Evolutionary conservation across 148 eudicot species (phyloP), one percentile per base, ranked within the genome.

Genomic region (Talinum fruticosum): DNA sequence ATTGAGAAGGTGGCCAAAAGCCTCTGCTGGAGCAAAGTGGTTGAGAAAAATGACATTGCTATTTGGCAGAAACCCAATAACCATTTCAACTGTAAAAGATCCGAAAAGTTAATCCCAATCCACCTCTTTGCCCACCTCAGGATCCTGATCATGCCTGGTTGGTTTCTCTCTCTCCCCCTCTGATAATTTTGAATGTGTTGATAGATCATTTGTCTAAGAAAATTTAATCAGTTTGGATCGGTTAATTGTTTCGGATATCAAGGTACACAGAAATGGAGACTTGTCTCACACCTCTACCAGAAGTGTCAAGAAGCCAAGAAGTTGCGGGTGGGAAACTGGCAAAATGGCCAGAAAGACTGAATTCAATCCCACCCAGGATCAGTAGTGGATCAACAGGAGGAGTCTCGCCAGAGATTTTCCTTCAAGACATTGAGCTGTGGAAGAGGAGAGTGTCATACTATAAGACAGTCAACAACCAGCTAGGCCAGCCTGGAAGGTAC

Each of bases 201-300:
- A n/a, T n/a, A n/a, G n/a, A 51, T 41, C 57, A 51, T 14, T 8
- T 15, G 21, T 51, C 21, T 51, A 23, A n/a, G n/a, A n/a, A n/a
- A n/a, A n/a, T n/a, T n/a, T n/a, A n/a, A n/a, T n/a, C n/a, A n/a
- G n/a, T n/a, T 51, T 38, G 44, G 6, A 38, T 38, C 8, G 15
- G 13, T 49, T 49, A 49, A 49, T 49, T 16, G 19, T 33, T 29
- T 29, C 61, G 12, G 23, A 66, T 41, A 30, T 71, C 51, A 76
- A 94, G 98, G 98, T 93, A 91, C 88, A 91, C 94, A 61, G 75
- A 83, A 23, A 76, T 93, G 80, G 92, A 93, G 49, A 84, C 87
- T 41, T 93, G 98, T 75, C 36, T 85, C 16, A 90, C 88, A 12
- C 89, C 85, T 4, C 71, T 93, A 81, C 97, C 98, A 28, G 86